Percentiles rank a stretch among this genome's conserved stretches.
Conservation (phyloP, 768 basidiomycete species). For the Pleurotus ostreatus region DNA sequence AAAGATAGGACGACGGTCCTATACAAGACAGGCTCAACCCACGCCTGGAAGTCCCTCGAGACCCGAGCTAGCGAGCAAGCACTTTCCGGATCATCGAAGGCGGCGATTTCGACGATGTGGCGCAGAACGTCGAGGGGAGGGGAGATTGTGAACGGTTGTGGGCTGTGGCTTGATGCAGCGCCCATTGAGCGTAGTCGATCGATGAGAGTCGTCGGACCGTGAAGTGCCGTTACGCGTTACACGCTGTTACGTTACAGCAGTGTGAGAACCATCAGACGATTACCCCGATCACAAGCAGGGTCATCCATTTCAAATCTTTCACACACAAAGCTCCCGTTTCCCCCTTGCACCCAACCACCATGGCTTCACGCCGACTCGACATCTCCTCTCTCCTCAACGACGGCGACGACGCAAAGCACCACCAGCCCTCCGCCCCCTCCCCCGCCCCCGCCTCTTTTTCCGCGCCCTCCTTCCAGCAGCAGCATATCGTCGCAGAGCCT, state of each 20-base stretch:
- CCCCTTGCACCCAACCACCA: constrained; percentile 24
- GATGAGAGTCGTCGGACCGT: constrained; percentile 1
- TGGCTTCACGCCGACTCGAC: constrained; percentile 67
- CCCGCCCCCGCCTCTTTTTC: constrained; percentile 17
- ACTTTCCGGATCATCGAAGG: not conserved
- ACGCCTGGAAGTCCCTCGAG: not conserved
- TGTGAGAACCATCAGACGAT: not conserved
- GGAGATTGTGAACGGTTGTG: not conserved
- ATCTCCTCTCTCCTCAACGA: constrained; percentile 73
- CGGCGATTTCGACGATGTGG: not conserved
- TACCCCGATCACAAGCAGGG: not conserved
- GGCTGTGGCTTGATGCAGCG: not conserved
- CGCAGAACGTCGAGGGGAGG: not conserved
- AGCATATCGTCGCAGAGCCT: constrained; percentile 20
- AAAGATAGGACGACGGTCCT: constrained; percentile 1
- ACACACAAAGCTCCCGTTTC: not conserved
- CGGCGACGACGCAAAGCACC: constrained; percentile 26
- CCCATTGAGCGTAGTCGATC: not conserved
- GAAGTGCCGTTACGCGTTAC: not conserved
- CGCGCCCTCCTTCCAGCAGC: constrained; percentile 8
- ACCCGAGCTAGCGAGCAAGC: not conserved
- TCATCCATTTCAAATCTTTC: not conserved
- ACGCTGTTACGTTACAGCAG: not conserved
- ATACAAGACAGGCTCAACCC: constrained; percentile 2
- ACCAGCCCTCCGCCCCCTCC: constrained; percentile 16